Percentiles rank a stretch among this genome's conserved stretches.
Evolutionary conservation across 495 filamentous ascomycete genomes (phyloP).

Genomic region (Penicillium ucsense): DNA sequence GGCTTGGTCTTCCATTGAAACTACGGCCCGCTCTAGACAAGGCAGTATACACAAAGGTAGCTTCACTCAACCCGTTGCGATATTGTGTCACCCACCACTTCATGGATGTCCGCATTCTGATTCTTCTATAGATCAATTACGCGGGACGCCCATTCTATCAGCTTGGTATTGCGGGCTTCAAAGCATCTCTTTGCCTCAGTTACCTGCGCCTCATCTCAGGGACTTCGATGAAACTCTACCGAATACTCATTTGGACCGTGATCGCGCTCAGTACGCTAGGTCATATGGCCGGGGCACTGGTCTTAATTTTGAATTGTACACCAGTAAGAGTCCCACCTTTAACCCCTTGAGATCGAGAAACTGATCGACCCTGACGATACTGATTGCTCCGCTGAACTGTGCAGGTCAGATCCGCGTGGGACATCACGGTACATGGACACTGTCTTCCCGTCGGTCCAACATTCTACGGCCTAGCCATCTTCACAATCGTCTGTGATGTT

Average conservation of each 20-base stretch:
- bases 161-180: conserved; percentile 49
- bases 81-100: not conserved
- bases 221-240: conserved; percentile 37
- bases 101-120: not conserved
- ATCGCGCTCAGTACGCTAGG: conserved; percentile 32
- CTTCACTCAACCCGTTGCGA: not conserved
- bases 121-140: conserved; percentile 34
- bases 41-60: conserved; percentile 29
- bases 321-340: conserved; percentile 26
- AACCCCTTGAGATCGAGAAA: not conserved
- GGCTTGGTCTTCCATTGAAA: conserved; percentile 36
- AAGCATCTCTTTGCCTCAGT: conserved; percentile 47
- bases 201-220: conserved; percentile 45
- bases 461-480: conserved; percentile 43
- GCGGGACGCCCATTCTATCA: conserved; percentile 51
- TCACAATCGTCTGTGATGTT: conserved; percentile 45
- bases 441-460: conserved; percentile 43
- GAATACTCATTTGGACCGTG: conserved; percentile 37
- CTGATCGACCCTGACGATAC: not conserved
- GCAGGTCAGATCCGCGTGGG: conserved; percentile 43
- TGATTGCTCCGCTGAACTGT: not conserved
- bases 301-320: conserved; percentile 43
- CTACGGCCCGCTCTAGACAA: conserved; percentile 31
- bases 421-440: conserved; percentile 21
- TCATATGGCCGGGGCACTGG: conserved; percentile 40